Base-by-base conservation (phyloP, 2,329 filamentous ascomycete genomes). In the Talaromyces sp. region DNA sequence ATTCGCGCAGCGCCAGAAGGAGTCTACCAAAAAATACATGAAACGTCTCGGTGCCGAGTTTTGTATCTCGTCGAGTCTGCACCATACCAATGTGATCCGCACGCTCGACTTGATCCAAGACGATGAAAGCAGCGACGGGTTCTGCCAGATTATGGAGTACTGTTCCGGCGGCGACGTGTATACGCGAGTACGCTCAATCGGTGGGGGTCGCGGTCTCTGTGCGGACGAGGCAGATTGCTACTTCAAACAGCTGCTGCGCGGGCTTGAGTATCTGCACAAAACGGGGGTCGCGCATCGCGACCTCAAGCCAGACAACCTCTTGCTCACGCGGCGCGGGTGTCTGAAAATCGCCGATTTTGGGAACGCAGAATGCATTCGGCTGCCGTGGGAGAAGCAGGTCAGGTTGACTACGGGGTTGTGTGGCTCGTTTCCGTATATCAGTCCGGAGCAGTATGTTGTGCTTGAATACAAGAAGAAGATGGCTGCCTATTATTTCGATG, bases 111-210 rank as follows among this genome's bases (percentile, higher is more conserved):
- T 96, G n/a, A 84, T 96, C 31, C 89, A 94, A 75, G 92, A 96
- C 70, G 85, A 91, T 69, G 95, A 95, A 77, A 44, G n/a, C 36
- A 59, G 91, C 5, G 92, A 64, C 18, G 57, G 57, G 1, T 96
- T 91, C 75, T 96, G 92, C 75, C 92, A 96, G 73, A 91, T 96
- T 60, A 96, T 96, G 92, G 92, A 96, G 76, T 96, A 92, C 72
- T 96, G 92, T 72, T 90, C 91, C 40, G 92, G 92, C 60, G 92
- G 92, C 61, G 92, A 96, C 72, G 80, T 96, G 33, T 96, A 96
- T 75, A 94, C 90, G 0, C 83, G 96, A 2, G 89, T 96, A 16
- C 84, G 95, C 14, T 86, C 91, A 4, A 89, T 89, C 47, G 89
- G 89, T 2, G 44, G 44, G 1, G 27, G 14, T 12, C 5, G 18